A percentile compares a stretch with the other conserved stretches of the same genome.
Conservation (phyloP, 495 filamentous ascomycete genomes). For the Penicillium psychrofluorescens region DNA sequence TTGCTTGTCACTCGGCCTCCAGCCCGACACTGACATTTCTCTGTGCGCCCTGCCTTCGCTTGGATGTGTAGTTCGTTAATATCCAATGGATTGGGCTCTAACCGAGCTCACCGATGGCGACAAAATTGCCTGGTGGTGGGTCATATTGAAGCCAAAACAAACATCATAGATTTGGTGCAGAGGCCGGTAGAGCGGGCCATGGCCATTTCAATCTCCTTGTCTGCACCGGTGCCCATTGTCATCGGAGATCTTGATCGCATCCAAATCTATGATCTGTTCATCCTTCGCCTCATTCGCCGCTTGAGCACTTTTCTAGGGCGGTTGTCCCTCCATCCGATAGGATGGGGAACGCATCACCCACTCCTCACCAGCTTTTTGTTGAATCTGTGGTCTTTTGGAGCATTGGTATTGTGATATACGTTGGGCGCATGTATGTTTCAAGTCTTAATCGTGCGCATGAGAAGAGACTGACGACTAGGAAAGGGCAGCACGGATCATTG, state of each 20-base stretch:
- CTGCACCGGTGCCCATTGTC: too few relatives aligned
- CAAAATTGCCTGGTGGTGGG: not conserved
- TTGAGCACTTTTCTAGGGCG: not conserved
- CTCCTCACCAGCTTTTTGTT: conserved; percentile 22
- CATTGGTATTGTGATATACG: conserved; percentile 23
- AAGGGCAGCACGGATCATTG: conserved; percentile 25
- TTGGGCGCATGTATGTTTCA: conserved; percentile 23
- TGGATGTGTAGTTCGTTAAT: not conserved
- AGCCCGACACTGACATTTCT: conserved; percentile 13
- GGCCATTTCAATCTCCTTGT: not conserved
- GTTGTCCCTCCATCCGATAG: conserved; percentile 4
- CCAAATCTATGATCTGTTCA: not conserved
- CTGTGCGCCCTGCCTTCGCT: conserved; percentile 2
- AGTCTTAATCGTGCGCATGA: not conserved
- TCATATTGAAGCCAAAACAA: not conserved
- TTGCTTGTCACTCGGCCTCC: conserved; percentile 13
- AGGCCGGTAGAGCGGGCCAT: not conserved
- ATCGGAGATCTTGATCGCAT: too few relatives aligned
- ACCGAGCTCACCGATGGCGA: conserved; percentile 8
- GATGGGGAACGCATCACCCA: conserved; percentile 30
- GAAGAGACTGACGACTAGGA: conserved; percentile 4
- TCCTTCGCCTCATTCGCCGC: not conserved
- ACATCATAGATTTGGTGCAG: not conserved
- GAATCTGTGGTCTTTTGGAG: conserved; percentile 29
- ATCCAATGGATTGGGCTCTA: conserved; percentile 3